Conservation (phyloP, 179 eudicot species). For the Silene vulgaris region DNA sequence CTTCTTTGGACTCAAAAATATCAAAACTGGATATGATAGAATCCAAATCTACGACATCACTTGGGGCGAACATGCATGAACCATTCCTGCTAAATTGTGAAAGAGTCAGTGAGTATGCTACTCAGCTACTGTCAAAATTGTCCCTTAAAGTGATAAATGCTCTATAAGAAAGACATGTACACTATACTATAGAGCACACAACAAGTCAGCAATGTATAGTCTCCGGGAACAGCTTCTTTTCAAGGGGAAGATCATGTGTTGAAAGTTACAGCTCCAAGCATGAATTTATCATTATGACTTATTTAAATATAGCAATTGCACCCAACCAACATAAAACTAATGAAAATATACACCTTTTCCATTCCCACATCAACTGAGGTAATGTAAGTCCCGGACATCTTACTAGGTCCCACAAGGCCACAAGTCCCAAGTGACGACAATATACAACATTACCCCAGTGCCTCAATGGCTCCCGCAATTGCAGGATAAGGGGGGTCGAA, state of each 20-base stretch:
- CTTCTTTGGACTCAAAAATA: constrained; percentile 64
- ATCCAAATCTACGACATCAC: constrained; percentile 74
- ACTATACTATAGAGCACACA: background rate
- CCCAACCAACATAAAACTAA: constrained; percentile 1
- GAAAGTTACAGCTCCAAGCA: background rate
- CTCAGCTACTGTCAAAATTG: background rate
- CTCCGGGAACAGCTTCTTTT: background rate
- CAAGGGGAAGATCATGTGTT: background rate
- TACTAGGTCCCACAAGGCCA: background rate
- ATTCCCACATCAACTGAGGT: constrained; percentile 3
- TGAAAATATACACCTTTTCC: background rate
- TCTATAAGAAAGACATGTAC: background rate
- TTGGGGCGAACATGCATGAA: constrained; percentile 53
- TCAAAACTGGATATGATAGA: constrained; percentile 53
- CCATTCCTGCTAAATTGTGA: constrained; percentile 51
- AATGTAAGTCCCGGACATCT: background rate
- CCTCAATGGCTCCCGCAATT: too few species aligned
- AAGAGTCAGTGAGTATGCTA: constrained; percentile 18
- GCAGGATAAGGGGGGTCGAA: too few species aligned
- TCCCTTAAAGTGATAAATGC: background rate
- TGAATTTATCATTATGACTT: background rate
- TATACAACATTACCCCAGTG: background rate
- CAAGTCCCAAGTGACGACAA: background rate
- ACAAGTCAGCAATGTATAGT: background rate
- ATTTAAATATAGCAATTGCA: constrained; percentile 9